A percentile compares a stretch with the other conserved stretches of the same genome.
Evolutionary conservation across 768 basidiomycete genomes (phyloP).

Genomic region (Pholiota conissans): DNA sequence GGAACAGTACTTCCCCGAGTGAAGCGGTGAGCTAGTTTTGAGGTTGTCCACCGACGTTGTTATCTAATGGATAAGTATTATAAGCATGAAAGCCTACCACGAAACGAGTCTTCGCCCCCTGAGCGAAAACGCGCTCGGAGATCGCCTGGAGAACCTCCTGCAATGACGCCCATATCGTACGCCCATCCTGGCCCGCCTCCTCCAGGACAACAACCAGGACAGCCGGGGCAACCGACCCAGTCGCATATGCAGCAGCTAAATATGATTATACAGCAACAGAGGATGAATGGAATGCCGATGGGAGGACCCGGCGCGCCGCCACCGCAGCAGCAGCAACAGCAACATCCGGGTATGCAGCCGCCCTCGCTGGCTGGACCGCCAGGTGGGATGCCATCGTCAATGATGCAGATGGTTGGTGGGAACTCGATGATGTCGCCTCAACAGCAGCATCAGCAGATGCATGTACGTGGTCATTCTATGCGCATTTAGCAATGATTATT

Average conservation of each 20-base stretch:
- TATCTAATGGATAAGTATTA: slow-evolving; percentile 2
- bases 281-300: background rate
- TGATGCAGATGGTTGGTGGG: slow-evolving; percentile 7
- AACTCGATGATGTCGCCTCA: slow-evolving; percentile 7
- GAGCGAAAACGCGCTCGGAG: slow-evolving; percentile 53
- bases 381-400: background rate
- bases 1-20: slow-evolving; percentile 62
- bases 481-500: background rate
- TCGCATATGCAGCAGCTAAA: slow-evolving; percentile 2
- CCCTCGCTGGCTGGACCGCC: slow-evolving; percentile 6
- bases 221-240: background rate
- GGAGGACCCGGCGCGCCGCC: background rate
- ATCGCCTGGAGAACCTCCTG: slow-evolving; percentile 50
- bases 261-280: slow-evolving; percentile 1
- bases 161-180: slow-evolving; percentile 6
- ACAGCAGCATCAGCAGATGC: slow-evolving; percentile 10
- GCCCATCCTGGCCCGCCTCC: slow-evolving; percentile 12
- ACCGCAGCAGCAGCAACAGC: slow-evolving; percentile 2
- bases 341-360: slow-evolving; percentile 1
- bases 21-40: slow-evolving; percentile 46
- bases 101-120: slow-evolving; percentile 56
- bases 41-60: background rate
- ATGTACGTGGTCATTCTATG: slow-evolving; percentile 7
- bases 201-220: slow-evolving; percentile 15
- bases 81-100: slow-evolving; percentile 48